Evolutionary conservation across 768 basidiomycete species (phyloP).

Genomic region (Agaricus bisporus): DNA sequence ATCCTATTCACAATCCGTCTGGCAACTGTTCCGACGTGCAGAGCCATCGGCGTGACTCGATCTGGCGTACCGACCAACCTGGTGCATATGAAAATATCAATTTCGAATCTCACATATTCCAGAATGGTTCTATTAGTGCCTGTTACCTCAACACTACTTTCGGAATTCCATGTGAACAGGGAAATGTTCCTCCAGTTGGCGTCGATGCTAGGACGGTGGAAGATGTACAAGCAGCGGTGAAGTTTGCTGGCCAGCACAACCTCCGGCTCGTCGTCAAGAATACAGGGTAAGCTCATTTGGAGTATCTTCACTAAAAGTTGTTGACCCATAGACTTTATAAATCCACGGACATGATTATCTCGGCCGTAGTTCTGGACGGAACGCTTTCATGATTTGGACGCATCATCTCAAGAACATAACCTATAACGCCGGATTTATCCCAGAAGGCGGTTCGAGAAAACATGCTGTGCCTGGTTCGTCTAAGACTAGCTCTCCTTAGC

Average conservation of each 20-base stretch:
- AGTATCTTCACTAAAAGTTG: background rate
- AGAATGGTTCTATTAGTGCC: conserved; percentile 41
- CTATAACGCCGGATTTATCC: conserved; percentile 21
- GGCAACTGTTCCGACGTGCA: conserved; percentile 19
- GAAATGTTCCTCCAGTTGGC: conserved; percentile 33
- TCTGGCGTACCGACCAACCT: conserved; percentile 7
- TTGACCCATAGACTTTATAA: too few relatives aligned
- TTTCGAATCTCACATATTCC: conserved; percentile 7
- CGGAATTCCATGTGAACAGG: conserved; percentile 35
- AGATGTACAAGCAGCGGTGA: conserved; percentile 36
- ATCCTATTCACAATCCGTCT: conserved; percentile 27
- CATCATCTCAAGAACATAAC: conserved; percentile 33
- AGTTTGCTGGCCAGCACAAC: conserved; percentile 30
- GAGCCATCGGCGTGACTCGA: background rate
- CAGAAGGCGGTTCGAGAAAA: conserved; percentile 19
- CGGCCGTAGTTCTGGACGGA: conserved; percentile 32
- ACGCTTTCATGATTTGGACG: conserved; percentile 34
- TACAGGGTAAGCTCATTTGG: conserved; percentile 18
- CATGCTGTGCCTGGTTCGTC: background rate
- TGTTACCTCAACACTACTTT: conserved; percentile 46
- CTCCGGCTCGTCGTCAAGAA: conserved; percentile 32
- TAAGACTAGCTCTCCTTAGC: conserved; percentile 26
- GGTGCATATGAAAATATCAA: conserved; percentile 10
- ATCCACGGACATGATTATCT: conserved; percentile 29
- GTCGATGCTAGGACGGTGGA: conserved; percentile 31